These are phyloP conservation scores for Saussurea involucrata DNA, from an alignment of 129 eudicot genomes.

Conservation along the genomic window DNA sequence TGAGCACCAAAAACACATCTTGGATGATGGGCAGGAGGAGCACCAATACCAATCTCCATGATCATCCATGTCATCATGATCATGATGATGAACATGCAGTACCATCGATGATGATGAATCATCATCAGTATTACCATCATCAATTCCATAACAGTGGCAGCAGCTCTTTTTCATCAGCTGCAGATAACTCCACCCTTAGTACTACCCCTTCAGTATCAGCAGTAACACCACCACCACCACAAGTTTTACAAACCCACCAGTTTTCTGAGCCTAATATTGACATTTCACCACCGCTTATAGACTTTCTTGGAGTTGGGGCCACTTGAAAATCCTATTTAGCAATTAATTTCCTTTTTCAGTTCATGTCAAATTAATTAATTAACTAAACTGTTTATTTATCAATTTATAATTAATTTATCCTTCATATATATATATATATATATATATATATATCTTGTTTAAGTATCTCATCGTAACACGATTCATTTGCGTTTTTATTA, in stretches of 20 bases:
- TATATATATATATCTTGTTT: too few species aligned
- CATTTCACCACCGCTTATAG: slow-evolving; percentile 76
- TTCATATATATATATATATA: background rate
- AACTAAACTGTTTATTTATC: background rate
- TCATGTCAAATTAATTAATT: background rate
- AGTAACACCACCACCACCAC: slow-evolving; percentile 38
- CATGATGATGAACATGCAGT: slow-evolving; percentile 3
- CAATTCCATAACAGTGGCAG: slow-evolving; percentile 20
- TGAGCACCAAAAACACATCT: slow-evolving; percentile 34
- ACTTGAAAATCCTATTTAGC: slow-evolving; percentile 31
- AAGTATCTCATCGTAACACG: too few species aligned
- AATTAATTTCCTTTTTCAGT: background rate
- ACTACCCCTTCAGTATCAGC: slow-evolving; percentile 25
- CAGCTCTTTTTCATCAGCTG: slow-evolving; percentile 31
- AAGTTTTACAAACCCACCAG: slow-evolving; percentile 45
- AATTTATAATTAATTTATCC: background rate
- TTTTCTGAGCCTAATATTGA: slow-evolving; percentile 39
- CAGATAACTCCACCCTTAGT: slow-evolving; percentile 23
- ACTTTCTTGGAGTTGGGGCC: slow-evolving; percentile 99
- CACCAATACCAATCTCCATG: slow-evolving; percentile 5
- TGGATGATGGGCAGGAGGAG: slow-evolving; percentile 30
- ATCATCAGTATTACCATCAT: slow-evolving; percentile 29
- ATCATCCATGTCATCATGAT: slow-evolving; percentile 27
- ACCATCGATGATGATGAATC: slow-evolving; percentile 32
- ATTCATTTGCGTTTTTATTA: too few species aligned